Base-by-base conservation (phyloP, 805 yeast genomes). In the Wickerhamomyces subpelliculosus region DNA sequence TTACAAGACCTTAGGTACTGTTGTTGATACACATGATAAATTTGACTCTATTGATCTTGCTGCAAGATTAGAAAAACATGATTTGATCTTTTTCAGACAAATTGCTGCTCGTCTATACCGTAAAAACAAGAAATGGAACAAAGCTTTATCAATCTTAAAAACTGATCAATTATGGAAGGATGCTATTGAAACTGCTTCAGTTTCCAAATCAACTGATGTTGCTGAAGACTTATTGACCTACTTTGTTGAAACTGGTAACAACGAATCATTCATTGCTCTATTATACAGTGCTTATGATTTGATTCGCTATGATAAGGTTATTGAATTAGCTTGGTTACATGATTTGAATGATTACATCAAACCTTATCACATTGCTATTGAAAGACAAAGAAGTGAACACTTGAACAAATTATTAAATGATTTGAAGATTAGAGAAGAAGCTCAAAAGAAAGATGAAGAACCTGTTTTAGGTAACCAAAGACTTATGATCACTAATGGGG, bases 201-300 rank as follows among this genome's bases (percentile, higher is more conserved):
- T 79, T 41, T 88, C 97, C 16, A 75, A 76, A 45, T 80, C 81
- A 48, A 55, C 75, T 10, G 88, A 84, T 58, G 82, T 90, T 55
- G 89, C 95, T 26, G 90, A 86, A 60, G 97, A 93, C 43, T 68
- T 86, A 47, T 68, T 93, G 60, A 74, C 82, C 38, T 93, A 90
- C 67, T 93, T 93, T 61, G 97, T 93, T 43, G 97, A 90, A 53
- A 86, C 95, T 28, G 97, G 96, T 50, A 93, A 93, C 67, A 87
- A 82, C 63, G 98, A 93, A 68, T 85, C 96, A 54, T 84, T 87
- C 58, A 83, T 88, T 53, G 97, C 96, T 6, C 75, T 89, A 44
- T 72, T 93, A 55, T 93, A 82, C 66, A 68, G 86, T 6, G 85
- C 94, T 54, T 93, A 93, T 61, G 84, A 82, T 37, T 68, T 81